Evolutionary conservation across 208 protist genomes (phyloP).

Genomic region (Herpetomonas samuelpessoai): DNA sequence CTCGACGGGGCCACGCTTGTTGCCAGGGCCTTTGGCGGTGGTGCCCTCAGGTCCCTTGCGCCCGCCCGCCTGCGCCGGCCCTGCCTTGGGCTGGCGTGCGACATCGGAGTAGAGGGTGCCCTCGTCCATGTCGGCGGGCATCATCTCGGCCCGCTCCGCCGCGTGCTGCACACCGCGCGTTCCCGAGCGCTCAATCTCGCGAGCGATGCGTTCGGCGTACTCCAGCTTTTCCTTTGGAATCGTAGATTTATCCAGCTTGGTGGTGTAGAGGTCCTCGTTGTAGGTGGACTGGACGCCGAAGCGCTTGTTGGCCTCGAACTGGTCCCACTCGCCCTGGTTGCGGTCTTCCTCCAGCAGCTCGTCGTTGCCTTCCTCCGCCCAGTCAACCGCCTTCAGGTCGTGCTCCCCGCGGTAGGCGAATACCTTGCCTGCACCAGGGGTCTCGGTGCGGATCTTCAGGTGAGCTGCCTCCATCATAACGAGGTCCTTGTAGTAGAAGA

Average conservation of each 20-base stretch:
- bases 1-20: not conserved
- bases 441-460: constrained; percentile 72
- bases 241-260: constrained; percentile 75
- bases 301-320: constrained; percentile 84
- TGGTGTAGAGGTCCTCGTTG: constrained; percentile 88
- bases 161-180: constrained; percentile 67
- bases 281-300: constrained; percentile 87
- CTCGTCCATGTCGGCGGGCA: constrained; percentile 60
- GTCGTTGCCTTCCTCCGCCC: constrained; percentile 47
- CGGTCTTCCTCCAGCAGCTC: constrained; percentile 62
- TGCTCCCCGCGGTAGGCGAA: constrained; percentile 48
- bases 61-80: constrained; percentile 13
- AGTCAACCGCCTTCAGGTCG: constrained; percentile 70
- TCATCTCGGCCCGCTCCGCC: constrained; percentile 57
- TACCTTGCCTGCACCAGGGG: constrained; percentile 46
- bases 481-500: constrained; percentile 68
- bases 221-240: constrained; percentile 66
- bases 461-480: constrained; percentile 66
- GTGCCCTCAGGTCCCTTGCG: constrained; percentile 8
- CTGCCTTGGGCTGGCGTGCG: constrained; percentile 20
- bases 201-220: constrained; percentile 63
- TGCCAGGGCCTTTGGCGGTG: not conserved
- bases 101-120: constrained; percentile 83
- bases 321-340: constrained; percentile 77
- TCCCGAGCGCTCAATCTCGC: constrained; percentile 68